These are phyloP conservation scores for Toxicodendron radicans DNA, from an alignment of 345 rosid species.

Conservation along the genomic window DNA sequence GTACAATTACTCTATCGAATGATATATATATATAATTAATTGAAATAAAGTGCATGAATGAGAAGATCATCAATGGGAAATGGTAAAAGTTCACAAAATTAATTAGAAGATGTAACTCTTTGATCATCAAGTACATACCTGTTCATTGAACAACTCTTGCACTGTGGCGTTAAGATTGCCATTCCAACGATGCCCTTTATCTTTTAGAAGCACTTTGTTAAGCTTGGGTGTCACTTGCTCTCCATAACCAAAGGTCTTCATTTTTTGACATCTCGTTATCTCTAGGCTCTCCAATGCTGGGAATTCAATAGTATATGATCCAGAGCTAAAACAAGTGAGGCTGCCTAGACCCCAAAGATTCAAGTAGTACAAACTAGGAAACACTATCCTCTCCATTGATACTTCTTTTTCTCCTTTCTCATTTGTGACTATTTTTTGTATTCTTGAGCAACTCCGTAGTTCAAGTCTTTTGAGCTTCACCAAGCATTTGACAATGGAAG, in stretches of 20 bases:
- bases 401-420: not conserved
- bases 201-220: no score
- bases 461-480: not conserved
- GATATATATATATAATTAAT: no score
- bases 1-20: no score
- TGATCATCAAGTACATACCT: no score
- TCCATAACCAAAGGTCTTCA: not conserved
- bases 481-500: not conserved
- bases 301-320: not conserved
- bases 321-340: not conserved
- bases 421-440: not conserved
- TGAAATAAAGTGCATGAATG: no score
- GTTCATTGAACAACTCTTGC: no score
- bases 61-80: no score
- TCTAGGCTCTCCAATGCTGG: not conserved
- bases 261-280: not conserved
- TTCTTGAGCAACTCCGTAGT: fast-evolving
- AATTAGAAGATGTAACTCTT: not conserved
- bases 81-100: no score
- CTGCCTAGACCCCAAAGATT: not conserved
- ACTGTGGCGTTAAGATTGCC: no score
- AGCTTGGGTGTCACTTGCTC: not conserved
- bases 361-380: not conserved
- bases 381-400: not conserved
- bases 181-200: no score